phyloP scores from a whole-genome alignment of 2,329 filamentous ascomycete species.

The Phialocephala sp. region DNA sequence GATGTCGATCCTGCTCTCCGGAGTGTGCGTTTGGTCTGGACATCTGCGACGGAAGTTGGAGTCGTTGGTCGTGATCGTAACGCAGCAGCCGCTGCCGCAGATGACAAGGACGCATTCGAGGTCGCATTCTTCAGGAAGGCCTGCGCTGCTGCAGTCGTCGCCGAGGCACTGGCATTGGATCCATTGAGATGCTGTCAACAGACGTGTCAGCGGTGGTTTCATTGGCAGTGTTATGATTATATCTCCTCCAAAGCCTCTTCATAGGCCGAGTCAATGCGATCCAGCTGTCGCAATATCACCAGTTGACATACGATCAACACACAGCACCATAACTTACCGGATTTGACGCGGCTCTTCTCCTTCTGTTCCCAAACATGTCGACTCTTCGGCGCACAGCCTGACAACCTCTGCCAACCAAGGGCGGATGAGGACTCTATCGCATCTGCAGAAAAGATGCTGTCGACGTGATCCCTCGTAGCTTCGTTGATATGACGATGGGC shows the following conservation, averaged over 20 bases:
- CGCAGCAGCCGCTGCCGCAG: conserved; percentile 85
- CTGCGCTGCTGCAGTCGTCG: conserved; percentile 79
- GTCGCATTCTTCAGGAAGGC: conserved; percentile 75
- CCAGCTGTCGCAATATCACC: conserved; percentile 29
- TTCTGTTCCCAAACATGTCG: conserved; percentile 44
- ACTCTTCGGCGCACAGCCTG: conserved; percentile 29
- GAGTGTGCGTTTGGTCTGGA: conserved; percentile 85
- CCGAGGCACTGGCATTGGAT: conserved; percentile 71
- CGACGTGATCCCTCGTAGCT: conserved; percentile 15
- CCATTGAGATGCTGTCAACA: conserved; percentile 61
- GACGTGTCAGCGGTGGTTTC: conserved; percentile 34
- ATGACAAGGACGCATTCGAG: conserved; percentile 72
- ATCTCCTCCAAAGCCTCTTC: conserved; percentile 15
- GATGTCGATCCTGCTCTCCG: conserved; percentile 75
- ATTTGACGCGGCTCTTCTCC: conserved; percentile 48
- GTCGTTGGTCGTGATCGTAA: conserved; percentile 78
- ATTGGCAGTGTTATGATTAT: conserved; percentile 13
- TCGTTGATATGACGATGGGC: conserved; percentile 25
- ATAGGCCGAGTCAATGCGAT: conserved; percentile 24
- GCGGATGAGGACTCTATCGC: conserved; percentile 42
- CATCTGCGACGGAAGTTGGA: conserved; percentile 78
- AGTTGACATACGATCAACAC: conserved; percentile 19
- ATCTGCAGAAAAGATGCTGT: conserved; percentile 32
- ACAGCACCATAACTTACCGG: conserved; percentile 41
- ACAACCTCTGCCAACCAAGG: conserved; percentile 42